A percentile compares a stretch with the other conserved stretches of the same genome.
Conservation (phyloP, 2,329 filamentous ascomycete species). For the Metarhizium guizhouense region DNA sequence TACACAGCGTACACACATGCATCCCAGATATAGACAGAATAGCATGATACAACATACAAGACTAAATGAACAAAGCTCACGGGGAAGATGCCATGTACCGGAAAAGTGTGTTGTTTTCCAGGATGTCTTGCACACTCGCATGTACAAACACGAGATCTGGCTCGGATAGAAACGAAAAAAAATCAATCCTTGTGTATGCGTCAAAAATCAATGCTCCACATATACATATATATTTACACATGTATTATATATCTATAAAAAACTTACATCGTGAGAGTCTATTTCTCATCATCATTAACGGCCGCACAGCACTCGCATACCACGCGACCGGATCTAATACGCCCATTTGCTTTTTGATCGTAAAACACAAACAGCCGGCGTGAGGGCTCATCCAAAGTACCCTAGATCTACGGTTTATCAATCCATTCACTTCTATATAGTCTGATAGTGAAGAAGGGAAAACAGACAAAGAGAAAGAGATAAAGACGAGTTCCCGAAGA, state of each 20-base stretch:
- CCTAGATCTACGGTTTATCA: conserved; percentile 1
- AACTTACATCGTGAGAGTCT: not conserved
- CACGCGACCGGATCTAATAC: not conserved
- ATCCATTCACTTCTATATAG: conserved; percentile 1
- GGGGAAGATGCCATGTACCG: too few relatives aligned
- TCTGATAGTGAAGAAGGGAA: not conserved
- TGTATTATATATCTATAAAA: not conserved
- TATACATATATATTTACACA: not conserved
- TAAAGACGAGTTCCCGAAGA: not conserved
- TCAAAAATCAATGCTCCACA: too few relatives aligned
- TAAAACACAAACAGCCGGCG: not conserved
- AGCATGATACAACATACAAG: too few relatives aligned
- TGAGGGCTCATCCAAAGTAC: not conserved
- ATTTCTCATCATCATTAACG: conserved; percentile 2
- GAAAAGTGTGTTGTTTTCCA: too few relatives aligned
- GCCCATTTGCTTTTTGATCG: not conserved
- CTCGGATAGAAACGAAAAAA: too few relatives aligned
- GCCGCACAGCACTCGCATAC: not conserved
- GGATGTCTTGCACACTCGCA: too few relatives aligned
- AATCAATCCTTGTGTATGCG: too few relatives aligned
- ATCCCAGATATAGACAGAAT: too few relatives aligned
- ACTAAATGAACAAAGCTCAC: too few relatives aligned
- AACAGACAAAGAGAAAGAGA: not conserved
- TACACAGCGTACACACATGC: too few relatives aligned
- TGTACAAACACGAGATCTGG: too few relatives aligned